Percentiles rank a stretch among this genome's conserved stretches.
Evolutionary conservation across 1,139 yeast species (phyloP).

Genomic region (Geotrichum macrosporum): DNA sequence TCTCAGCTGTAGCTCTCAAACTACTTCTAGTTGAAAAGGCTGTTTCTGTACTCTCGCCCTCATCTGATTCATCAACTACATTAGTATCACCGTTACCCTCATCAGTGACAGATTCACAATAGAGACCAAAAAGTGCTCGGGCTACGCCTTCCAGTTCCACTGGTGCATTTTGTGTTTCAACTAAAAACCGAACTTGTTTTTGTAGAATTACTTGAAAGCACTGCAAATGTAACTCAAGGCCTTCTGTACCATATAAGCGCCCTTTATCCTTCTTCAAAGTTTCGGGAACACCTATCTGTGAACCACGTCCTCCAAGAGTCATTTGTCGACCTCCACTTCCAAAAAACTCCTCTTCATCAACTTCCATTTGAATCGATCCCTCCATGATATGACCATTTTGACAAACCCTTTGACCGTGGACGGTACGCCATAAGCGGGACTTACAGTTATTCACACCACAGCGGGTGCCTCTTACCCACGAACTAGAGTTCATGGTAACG

Average conservation of each 20-base stretch:
- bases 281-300: not conserved
- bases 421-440: conserved; percentile 63
- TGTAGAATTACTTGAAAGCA: conserved; percentile 55
- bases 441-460: conserved; percentile 92
- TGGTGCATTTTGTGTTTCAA: conserved; percentile 36
- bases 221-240: conserved; percentile 45
- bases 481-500: not conserved
- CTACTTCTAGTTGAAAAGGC: not conserved
- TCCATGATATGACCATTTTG: conserved; percentile 87
- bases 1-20: no score
- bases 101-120: conserved; percentile 29
- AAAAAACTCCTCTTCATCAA: conserved; percentile 48
- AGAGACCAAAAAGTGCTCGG: conserved; percentile 50
- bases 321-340: conserved; percentile 23
- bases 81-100: not conserved
- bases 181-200: conserved; percentile 46
- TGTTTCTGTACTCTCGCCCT: not conserved
- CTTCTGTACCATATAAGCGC: conserved; percentile 52
- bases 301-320: conserved; percentile 16
- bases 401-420: conserved; percentile 77
- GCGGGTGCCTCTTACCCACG: conserved; percentile 64
- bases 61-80: not conserved
- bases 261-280: not conserved
- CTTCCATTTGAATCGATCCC: conserved; percentile 72
- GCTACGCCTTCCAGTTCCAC: conserved; percentile 43